Evolutionary conservation across 164 flowering plant genomes (phyloP).

Genomic region (Paratinospora sagittata): DNA sequence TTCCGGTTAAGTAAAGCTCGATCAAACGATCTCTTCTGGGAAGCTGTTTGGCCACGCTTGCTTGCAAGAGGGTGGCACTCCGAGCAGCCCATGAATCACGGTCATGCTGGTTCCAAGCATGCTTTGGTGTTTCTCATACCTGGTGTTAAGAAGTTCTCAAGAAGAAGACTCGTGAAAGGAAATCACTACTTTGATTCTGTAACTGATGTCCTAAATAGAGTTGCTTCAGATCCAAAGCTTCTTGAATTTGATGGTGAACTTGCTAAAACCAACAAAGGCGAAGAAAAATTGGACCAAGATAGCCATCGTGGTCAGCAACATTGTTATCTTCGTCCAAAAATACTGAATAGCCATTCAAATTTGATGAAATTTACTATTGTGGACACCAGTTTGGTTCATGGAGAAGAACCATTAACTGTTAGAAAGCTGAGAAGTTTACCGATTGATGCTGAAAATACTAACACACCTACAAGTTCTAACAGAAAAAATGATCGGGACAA

Average conservation of each 20-base stretch:
- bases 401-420: slow-evolving; percentile 28
- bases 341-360: slow-evolving; percentile 18
- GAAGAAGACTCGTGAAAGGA: slow-evolving; percentile 61
- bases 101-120: slow-evolving; percentile 32
- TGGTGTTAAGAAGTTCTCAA: slow-evolving; percentile 68
- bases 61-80: slow-evolving; percentile 95
- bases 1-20: slow-evolving; percentile 83
- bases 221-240: slow-evolving; percentile 64
- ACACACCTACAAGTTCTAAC: slow-evolving; percentile 9
- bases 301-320: slow-evolving; percentile 25
- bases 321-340: slow-evolving; percentile 54
- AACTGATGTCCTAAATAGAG: slow-evolving; percentile 62
- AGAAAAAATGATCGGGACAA: slow-evolving; percentile 28
- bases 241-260: slow-evolving; percentile 55
- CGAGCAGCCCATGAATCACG: slow-evolving; percentile 59
- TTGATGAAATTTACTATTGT: slow-evolving; percentile 52
- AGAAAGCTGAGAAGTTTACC: slow-evolving; percentile 52
- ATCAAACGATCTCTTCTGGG: slow-evolving; percentile 91
- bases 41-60: slow-evolving; percentile 98
- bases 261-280: slow-evolving; percentile 17
- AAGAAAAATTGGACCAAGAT: slow-evolving; percentile 23
- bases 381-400: slow-evolving; percentile 52
- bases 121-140: slow-evolving; percentile 66
- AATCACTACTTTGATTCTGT: slow-evolving; percentile 69
- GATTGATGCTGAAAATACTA: slow-evolving; percentile 16